Conservation (phyloP, 345 rosid species). For the Camelina sativa region DNA sequence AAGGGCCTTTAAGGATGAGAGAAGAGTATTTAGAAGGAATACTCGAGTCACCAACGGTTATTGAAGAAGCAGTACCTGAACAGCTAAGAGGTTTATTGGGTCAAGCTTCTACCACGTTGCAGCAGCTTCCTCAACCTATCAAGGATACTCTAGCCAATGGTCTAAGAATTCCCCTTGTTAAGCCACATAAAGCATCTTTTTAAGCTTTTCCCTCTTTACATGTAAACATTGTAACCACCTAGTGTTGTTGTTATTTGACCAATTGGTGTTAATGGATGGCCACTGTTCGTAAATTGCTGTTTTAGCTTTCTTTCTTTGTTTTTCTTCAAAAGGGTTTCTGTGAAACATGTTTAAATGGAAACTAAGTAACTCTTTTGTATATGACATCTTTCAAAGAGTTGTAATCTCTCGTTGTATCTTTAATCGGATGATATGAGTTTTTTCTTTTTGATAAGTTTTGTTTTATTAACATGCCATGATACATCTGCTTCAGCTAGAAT, state of each 20-base stretch:
- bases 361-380: background rate
- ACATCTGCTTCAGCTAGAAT: conserved; percentile 1
- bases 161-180: conserved; percentile 76
- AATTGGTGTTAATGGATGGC: background rate
- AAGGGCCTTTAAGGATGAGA: too few relatives aligned
- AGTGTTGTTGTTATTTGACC: background rate
- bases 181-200: conserved; percentile 34
- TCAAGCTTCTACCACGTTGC: conserved; percentile 66
- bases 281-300: too few relatives aligned
- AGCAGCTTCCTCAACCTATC: conserved; percentile 79
- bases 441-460: background rate
- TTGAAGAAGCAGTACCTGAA: conserved; percentile 82
- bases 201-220: background rate
- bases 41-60: conserved; percentile 57
- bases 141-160: conserved; percentile 70
- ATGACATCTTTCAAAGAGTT: background rate
- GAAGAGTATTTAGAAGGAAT: too few relatives aligned
- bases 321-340: background rate
- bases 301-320: background rate
- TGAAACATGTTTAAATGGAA: background rate
- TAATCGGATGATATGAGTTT: background rate
- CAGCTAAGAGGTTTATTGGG: conserved; percentile 72
- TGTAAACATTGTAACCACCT: background rate
- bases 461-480: conserved; percentile 9
- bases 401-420: background rate